These are phyloP conservation scores for Brettanomyces bruxellensis DNA, from an alignment of 805 yeast genomes.

Conservation along the genomic window DNA sequence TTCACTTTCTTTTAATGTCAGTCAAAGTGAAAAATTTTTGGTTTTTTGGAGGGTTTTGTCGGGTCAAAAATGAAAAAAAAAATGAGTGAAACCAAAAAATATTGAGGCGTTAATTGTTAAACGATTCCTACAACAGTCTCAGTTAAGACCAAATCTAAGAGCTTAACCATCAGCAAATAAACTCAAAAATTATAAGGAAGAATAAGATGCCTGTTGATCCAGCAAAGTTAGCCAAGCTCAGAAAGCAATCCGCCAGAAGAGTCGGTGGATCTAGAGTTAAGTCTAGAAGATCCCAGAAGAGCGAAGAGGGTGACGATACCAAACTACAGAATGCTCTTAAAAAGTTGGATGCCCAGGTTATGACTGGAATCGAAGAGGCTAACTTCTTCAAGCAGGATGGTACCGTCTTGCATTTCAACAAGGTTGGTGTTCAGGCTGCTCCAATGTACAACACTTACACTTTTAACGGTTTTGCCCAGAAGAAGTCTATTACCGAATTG, in stretches of 20 bases:
- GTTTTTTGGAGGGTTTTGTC: too few relatives aligned
- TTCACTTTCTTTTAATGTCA: neutral
- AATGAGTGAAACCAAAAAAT: neutral
- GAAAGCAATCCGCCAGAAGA: conserved; percentile 76
- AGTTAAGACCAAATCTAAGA: too few relatives aligned
- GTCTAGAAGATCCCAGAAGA: conserved; percentile 65
- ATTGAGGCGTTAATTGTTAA: neutral
- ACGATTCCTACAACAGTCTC: neutral
- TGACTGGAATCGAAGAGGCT: conserved; percentile 91
- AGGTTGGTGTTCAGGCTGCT: conserved; percentile 94
- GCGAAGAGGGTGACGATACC: conserved; percentile 77
- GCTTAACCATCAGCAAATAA: neutral
- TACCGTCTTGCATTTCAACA: conserved; percentile 88
- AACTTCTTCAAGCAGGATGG: conserved; percentile 97
- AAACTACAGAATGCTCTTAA: conserved; percentile 83
- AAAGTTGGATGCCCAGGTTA: conserved; percentile 81
- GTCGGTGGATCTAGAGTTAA: conserved; percentile 85
- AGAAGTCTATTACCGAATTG: conserved; percentile 84
- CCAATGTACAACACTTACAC: conserved; percentile 86
- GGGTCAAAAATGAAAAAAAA: neutral
- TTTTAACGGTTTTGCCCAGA: conserved; percentile 91
- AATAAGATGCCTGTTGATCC: conserved; percentile 76
- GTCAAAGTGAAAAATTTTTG: neutral
- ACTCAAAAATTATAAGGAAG: neutral
- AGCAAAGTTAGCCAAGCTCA: conserved; percentile 88